phyloP scores from a whole-genome alignment of 2,329 filamentous ascomycete genomes.

The Microdochium nivale region DNA sequence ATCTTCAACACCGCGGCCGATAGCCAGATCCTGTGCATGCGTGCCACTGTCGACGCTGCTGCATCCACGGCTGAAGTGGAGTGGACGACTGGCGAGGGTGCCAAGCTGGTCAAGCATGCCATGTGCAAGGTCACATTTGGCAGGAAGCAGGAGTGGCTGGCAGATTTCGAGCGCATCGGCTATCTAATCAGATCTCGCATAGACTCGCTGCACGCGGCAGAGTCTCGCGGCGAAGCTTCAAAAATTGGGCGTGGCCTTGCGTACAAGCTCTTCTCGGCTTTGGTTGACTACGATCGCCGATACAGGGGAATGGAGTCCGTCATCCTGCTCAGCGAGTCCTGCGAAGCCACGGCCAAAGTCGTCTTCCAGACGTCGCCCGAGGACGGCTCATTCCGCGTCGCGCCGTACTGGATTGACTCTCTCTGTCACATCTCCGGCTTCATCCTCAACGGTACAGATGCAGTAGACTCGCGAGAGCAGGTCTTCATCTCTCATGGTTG shows the following conservation, averaged over 20 bases:
- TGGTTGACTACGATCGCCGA: slow-evolving; percentile 46
- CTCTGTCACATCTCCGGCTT: slow-evolving; percentile 52
- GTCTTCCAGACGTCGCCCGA: slow-evolving; percentile 37
- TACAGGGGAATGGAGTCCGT: slow-evolving; percentile 53
- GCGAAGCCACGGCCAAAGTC: slow-evolving; percentile 43
- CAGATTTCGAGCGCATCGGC: slow-evolving; percentile 57
- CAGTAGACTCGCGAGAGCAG: slow-evolving; percentile 42
- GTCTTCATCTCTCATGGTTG: slow-evolving; percentile 54
- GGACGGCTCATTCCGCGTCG: slow-evolving; percentile 45
- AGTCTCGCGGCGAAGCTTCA: slow-evolving; percentile 57
- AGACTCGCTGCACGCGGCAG: slow-evolving; percentile 48
- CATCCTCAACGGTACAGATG: slow-evolving; percentile 50
- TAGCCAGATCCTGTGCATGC: slow-evolving; percentile 52
- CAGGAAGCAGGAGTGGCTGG: slow-evolving; percentile 49
- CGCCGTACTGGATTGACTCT: slow-evolving; percentile 51
- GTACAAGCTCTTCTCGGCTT: slow-evolving; percentile 59
- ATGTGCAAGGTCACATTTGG: slow-evolving; percentile 54
- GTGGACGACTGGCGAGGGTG: slow-evolving; percentile 52
- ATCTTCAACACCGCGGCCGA: slow-evolving; percentile 41
- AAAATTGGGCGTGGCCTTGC: slow-evolving; percentile 67
- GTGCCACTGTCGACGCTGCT: slow-evolving; percentile 49
- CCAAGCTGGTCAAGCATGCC: slow-evolving; percentile 52
- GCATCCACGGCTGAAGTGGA: slow-evolving; percentile 44
- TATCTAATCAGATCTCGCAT: slow-evolving; percentile 62
- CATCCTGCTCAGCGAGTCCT: slow-evolving; percentile 42